A percentile compares a stretch with the other conserved stretches of the same genome.
These are phyloP conservation scores for Hagleromyces aurorensis DNA, from an alignment of 805 yeast species.

Conservation along the genomic window DNA sequence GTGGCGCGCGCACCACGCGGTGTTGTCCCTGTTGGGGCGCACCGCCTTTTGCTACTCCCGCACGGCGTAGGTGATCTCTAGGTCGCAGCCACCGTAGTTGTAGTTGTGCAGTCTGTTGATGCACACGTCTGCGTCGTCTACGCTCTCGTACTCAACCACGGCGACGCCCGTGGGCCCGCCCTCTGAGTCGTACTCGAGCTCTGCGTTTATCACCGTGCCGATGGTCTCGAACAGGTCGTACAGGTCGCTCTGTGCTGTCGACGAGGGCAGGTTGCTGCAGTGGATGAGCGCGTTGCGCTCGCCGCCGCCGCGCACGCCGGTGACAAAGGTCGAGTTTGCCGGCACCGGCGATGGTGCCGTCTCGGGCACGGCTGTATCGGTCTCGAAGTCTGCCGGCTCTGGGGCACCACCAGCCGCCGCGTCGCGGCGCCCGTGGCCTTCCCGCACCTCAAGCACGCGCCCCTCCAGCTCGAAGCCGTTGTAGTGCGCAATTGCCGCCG, in stretches of 20 bases:
- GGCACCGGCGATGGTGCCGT: slow-evolving; percentile 8
- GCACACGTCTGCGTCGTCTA: slow-evolving; percentile 65
- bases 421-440: slow-evolving; percentile 38
- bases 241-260: slow-evolving; percentile 80
- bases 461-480: slow-evolving; percentile 70
- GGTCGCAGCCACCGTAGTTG: slow-evolving; percentile 74
- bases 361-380: slow-evolving; percentile 3
- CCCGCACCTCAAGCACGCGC: slow-evolving; percentile 70
- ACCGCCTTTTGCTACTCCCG: no score
- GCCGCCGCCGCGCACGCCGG: slow-evolving; percentile 56
- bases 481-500: slow-evolving; percentile 58
- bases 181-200: slow-evolving; percentile 50
- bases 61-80: slow-evolving; percentile 61
- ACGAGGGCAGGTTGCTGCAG: slow-evolving; percentile 78
- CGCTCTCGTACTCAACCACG: slow-evolving; percentile 66
- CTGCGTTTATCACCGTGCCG: slow-evolving; percentile 70
- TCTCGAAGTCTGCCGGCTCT: slow-evolving; percentile 16
- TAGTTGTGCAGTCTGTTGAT: slow-evolving; percentile 69
- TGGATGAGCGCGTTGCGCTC: slow-evolving; percentile 52
- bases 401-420: slow-evolving; percentile 9
- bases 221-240: slow-evolving; percentile 79
- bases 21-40: no score
- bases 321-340: slow-evolving; percentile 43
- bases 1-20: no score
- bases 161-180: slow-evolving; percentile 79